Percentiles rank a stretch among this genome's conserved stretches.
Evolutionary conservation across 1,284 basidiomycete genomes (phyloP).

Genomic region (Agaricales sp.): DNA sequence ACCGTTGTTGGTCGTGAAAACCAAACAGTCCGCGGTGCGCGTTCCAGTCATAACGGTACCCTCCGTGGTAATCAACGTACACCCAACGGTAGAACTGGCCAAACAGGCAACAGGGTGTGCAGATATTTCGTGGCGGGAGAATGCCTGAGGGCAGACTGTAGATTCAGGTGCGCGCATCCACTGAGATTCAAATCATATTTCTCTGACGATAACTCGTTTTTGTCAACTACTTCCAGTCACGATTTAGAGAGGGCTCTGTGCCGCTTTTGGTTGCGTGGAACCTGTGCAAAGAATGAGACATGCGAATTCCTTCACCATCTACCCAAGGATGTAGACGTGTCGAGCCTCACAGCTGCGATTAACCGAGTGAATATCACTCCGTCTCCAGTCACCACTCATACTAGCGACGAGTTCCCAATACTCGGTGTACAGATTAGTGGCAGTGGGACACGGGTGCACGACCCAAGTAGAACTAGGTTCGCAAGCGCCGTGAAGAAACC

Average conservation of each 20-base stretch:
- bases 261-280: conserved; percentile 96
- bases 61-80: conserved; percentile 30
- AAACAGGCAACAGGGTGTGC: conserved; percentile 73
- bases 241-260: conserved; percentile 89
- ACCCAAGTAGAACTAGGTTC: conserved; percentile 79
- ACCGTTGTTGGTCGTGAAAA: conserved; percentile 48
- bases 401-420: conserved; percentile 83
- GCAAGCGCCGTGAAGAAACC: conserved; percentile 72
- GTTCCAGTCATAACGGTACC: conserved; percentile 30
- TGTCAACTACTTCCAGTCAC: conserved; percentile 51
- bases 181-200: conserved; percentile 14
- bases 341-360: conserved; percentile 61
- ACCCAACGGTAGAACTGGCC: conserved; percentile 46
- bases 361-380: conserved; percentile 50
- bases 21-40: conserved; percentile 25
- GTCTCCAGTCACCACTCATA: conserved; percentile 24
- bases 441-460: conserved; percentile 32
- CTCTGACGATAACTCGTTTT: conserved; percentile 2
- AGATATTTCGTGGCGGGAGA: conserved; percentile 96
- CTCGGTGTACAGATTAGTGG: conserved; percentile 37
- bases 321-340: conserved; percentile 68
- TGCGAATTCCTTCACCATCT: conserved; percentile 89
- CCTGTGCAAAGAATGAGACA: conserved; percentile 88
- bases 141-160: conserved; percentile 91
- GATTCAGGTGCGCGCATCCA: conserved; percentile 66